Evolutionary conservation across 768 basidiomycete genomes (phyloP).

Genomic region (Mycena olivaceomarginata): DNA sequence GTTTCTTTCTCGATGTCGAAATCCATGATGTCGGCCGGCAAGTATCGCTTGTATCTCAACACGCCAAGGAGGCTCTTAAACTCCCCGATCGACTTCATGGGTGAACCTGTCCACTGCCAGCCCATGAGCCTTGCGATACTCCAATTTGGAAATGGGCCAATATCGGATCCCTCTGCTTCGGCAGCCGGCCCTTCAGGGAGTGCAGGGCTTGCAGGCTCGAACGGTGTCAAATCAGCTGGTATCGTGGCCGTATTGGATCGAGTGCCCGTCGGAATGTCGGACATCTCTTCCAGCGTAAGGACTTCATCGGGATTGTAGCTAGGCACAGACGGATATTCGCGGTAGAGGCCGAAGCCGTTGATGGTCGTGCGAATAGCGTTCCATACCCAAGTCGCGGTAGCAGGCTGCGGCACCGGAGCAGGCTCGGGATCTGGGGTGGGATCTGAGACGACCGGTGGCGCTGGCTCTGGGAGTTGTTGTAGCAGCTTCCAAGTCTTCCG

Average conservation of each 20-base stretch:
- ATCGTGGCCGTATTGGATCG: slow-evolving; percentile 10
- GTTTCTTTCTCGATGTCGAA: slow-evolving; percentile 6
- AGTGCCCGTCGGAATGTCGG: neutral
- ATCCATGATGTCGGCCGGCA: neutral
- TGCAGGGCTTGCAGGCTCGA: neutral
- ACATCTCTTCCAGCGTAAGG: slow-evolving; percentile 21
- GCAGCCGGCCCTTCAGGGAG: no score
- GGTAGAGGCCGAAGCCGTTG: slow-evolving; percentile 36
- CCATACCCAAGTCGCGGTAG: slow-evolving; percentile 15
- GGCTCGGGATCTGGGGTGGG: no score
- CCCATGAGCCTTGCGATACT: neutral
- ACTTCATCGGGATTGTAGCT: slow-evolving; percentile 44
- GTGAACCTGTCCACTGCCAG: neutral
- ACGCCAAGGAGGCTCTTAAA: neutral
- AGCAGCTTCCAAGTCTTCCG: slow-evolving; percentile 46
- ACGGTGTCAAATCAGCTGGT: neutral
- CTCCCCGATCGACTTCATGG: neutral
- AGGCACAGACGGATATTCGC: slow-evolving; percentile 39
- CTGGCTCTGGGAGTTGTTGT: slow-evolving; percentile 39
- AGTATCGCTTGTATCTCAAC: neutral
- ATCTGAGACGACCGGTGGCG: neutral
- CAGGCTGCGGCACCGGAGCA: no score
- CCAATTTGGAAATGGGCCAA: neutral
- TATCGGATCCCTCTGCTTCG: no score
- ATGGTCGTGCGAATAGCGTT: slow-evolving; percentile 29